Percentiles rank a stretch among this genome's conserved stretches.
phyloP scores from a whole-genome alignment of 108 stramenopile genomes.

The Skeletonema costatum region DNA sequence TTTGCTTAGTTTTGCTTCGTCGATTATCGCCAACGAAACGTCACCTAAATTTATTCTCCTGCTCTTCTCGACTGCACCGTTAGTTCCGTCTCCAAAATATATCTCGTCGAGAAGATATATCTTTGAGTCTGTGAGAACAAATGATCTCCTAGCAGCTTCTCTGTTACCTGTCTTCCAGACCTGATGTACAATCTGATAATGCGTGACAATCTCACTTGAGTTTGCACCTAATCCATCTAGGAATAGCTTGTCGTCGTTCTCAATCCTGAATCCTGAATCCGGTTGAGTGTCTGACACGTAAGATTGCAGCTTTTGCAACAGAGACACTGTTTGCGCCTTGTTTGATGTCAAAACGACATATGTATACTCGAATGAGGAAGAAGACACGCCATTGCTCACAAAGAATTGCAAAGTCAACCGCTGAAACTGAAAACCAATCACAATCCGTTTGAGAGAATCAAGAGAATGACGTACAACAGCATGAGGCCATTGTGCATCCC shows the following conservation, averaged over 20 bases:
- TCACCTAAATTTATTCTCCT: conserved; percentile 37
- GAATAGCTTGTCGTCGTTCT: conserved; percentile 81
- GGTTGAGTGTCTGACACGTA: conserved; percentile 41
- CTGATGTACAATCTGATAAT: conserved; percentile 82
- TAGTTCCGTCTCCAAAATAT: conserved; percentile 67
- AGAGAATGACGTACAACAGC: conserved; percentile 72
- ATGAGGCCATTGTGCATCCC: conserved; percentile 78
- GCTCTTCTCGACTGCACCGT: conserved; percentile 22
- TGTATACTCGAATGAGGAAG: conserved; percentile 55
- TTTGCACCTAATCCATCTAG: conserved; percentile 71
- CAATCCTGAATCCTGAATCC: conserved; percentile 48
- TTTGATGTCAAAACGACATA: conserved; percentile 77
- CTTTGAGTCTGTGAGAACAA: conserved; percentile 75
- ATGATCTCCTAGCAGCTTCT: conserved; percentile 67
- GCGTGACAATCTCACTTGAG: conserved; percentile 65
- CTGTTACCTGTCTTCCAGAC: conserved; percentile 79
- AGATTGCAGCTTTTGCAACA: conserved; percentile 74
- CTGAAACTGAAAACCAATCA: conserved; percentile 89
- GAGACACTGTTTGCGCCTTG: conserved; percentile 62
- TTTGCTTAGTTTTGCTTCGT: conserved; percentile 58
- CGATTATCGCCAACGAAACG: conserved; percentile 55
- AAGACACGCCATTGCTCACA: conserved; percentile 36
- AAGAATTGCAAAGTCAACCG: conserved; percentile 71
- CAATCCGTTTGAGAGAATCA: conserved; percentile 57
- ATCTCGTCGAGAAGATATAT: conserved; percentile 79